Base-by-base conservation (phyloP, 345 rosid species). In the Zanthoxylum bungeanum region DNA sequence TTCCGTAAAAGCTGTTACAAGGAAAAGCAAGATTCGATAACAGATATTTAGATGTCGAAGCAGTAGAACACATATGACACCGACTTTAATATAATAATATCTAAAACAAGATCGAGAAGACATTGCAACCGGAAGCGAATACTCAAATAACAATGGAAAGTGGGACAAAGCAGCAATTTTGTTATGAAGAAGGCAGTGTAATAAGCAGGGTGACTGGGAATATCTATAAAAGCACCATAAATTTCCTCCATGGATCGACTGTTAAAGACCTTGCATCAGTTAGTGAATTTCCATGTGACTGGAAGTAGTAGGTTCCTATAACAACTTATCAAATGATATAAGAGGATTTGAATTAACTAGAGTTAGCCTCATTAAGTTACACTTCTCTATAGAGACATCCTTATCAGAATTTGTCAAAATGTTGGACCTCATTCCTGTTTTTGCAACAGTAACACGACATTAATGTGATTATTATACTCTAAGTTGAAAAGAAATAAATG, bases 1-100 rank as follows among this genome's bases (percentile, higher is more conserved):
- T 87, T 85, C 69, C 84, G 82, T 71, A 89, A 69, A 79, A 89
- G 88, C 93, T 89, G 85, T 75, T 66, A 31, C 47, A 63, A 62
- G 72, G 46, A 50, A 10, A 53, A 65, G 59, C 30, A 47, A 61
- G 72, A 61, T 57, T 59, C 59, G 37, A 37, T 33, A 24, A 40
- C 24, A 30, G 36, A 25, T 24, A 27, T 44, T 51, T 63, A 68
- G 51, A 62, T 44, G 55, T 60, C 53, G 42, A 70, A 71, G 57
- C 16, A 73, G 28, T 71, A 68, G 60, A 46, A 63, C 42, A 62
- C 24, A 74, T 44, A 69, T 37, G 17, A 53, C 19, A 19, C 60
- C 73, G 34, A 57, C 30, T 33, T 31, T 49, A 36, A 53, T n/a
- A n/a, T n/a, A n/a, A n/a, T n/a, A n/a, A n/a, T 52, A 67, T 28